Evolutionary conservation across 192 early-diverging fungal genomes (phyloP).

Genomic region (Podila epicladia): DNA sequence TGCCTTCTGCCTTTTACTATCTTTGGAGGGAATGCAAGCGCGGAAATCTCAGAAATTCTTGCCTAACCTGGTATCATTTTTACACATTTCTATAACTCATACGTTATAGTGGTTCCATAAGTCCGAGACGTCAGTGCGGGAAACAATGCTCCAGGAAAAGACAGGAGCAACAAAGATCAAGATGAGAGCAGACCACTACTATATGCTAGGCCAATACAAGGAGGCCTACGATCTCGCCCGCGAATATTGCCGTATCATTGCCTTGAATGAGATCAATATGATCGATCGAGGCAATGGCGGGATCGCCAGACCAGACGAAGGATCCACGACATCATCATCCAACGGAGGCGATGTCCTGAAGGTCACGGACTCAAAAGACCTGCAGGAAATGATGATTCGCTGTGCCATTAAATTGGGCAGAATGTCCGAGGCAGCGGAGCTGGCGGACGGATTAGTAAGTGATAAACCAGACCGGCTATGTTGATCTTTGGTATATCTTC

Average conservation of each 20-base stretch:
- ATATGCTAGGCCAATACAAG: conserved; percentile 37
- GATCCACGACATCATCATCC: not conserved
- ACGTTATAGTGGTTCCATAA: conserved; percentile 32
- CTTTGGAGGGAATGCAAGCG: too few relatives aligned
- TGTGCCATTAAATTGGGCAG: conserved; percentile 24
- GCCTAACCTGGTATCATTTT: too few relatives aligned
- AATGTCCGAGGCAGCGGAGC: conserved; percentile 2
- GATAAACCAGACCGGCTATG: not conserved
- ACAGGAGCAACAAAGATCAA: conserved; percentile 43
- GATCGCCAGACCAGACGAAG: not conserved
- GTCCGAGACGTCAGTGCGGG: conserved; percentile 9
- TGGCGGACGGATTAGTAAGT: conserved; percentile 26
- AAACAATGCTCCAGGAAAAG: conserved; percentile 35
- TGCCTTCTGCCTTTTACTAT: too few relatives aligned
- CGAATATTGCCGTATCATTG: conserved; percentile 23
- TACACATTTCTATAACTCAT: too few relatives aligned
- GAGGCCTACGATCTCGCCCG: conserved; percentile 35
- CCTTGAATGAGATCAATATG: not conserved
- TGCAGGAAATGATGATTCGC: conserved; percentile 44
- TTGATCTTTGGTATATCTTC: not conserved
- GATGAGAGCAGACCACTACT: conserved; percentile 44
- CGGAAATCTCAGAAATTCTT: too few relatives aligned
- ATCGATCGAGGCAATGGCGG: conserved; percentile 1
- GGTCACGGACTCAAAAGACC: conserved; percentile 41
- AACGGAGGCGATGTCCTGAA: conserved; percentile 12